Evolutionary conservation across 2,329 filamentous ascomycete species (phyloP), one percentile per base, ranked within the genome.

Genomic region (Nemania serpens): DNA sequence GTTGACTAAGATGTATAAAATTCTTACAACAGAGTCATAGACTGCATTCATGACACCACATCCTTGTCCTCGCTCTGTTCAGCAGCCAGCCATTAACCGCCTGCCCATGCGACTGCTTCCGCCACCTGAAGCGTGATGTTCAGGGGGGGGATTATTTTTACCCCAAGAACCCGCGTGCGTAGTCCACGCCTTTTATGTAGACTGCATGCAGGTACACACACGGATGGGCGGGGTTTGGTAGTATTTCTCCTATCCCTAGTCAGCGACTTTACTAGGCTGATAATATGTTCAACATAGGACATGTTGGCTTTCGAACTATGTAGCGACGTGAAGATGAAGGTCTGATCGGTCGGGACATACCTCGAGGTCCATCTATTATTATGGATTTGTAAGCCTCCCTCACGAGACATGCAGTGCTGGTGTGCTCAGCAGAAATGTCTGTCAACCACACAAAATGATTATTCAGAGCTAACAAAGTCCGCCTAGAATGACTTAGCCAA

Each of bases 161-260:
- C 47, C 39, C 50, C 42, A 25, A 49, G 52, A 29, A 22, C 39
- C 49, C 34, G 42, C 51, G 34, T 39, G 55, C 29, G 50, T 45
- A 45, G 43, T 41, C 43, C 25, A 22, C 17, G 43, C 47, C 36
- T 46, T 37, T 36, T 39, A 33, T 33, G 34, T 51, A 58, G 29
- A 45, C 37, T 51, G 43, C 47, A 65, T 65, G 62, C 59, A 65
- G 62, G 62, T 65, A 65, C 62, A 50, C 43, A 49, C 39, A 58
- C 11, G 45, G 29, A 58, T 33, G 22, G 25, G 43, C 37, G 36
- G 52, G 47, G 45, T 58, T 54, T 25, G 45, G 55, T 50, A 37
- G 49, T 46, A 39, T 55, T 20, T 41, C 45, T 43, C 50, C 55
- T 48, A 22, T 42, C 20, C 62, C 45, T 50, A 41, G 42, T 49